phyloP scores from a whole-genome alignment of 2,329 filamentous ascomycete species.

The Madurella mycetomatis region DNA sequence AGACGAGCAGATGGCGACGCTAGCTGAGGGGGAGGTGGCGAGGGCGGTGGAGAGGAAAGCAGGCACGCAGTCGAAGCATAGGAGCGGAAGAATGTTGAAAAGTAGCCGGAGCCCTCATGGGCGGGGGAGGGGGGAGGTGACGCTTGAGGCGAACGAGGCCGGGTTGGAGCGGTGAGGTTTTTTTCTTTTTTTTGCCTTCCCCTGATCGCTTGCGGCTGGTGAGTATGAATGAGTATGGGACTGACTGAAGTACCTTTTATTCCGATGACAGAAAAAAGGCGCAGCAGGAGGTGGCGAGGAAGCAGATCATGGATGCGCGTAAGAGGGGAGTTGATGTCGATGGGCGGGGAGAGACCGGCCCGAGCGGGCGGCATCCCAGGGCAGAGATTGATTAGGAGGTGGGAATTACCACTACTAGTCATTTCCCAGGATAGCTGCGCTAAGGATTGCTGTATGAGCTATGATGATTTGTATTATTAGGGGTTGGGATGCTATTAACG shows the following conservation, averaged over 20 bases:
- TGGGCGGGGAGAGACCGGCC: conserved; percentile 6
- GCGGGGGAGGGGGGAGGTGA: conserved; percentile 19
- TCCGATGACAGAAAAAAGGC: conserved; percentile 16
- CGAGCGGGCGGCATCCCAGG: conserved; percentile 10
- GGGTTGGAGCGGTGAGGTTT: conserved; percentile 21
- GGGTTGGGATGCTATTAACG: background rate
- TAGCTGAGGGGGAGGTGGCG: conserved; percentile 14
- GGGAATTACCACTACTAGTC: background rate
- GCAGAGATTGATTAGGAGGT: conserved; percentile 4
- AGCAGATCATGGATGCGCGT: conserved; percentile 18
- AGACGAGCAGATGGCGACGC: conserved; percentile 14
- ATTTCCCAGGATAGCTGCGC: background rate
- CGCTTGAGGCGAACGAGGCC: conserved; percentile 16
- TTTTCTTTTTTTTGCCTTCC: background rate
- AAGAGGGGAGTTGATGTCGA: conserved; percentile 19
- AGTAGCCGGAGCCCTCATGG: conserved; percentile 8
- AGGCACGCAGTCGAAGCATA: background rate
- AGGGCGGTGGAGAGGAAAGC: background rate
- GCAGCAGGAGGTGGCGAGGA: conserved; percentile 19
- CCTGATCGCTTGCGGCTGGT: background rate
- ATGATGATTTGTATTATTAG: background rate
- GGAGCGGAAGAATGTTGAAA: background rate
- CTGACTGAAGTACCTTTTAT: no score
- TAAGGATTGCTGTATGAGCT: background rate
- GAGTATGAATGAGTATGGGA: no score